Percentiles rank a stretch among this genome's conserved stretches.
Conservation (phyloP, 2,329 filamentous ascomycete genomes). For the Periglandula ipomoeae region DNA sequence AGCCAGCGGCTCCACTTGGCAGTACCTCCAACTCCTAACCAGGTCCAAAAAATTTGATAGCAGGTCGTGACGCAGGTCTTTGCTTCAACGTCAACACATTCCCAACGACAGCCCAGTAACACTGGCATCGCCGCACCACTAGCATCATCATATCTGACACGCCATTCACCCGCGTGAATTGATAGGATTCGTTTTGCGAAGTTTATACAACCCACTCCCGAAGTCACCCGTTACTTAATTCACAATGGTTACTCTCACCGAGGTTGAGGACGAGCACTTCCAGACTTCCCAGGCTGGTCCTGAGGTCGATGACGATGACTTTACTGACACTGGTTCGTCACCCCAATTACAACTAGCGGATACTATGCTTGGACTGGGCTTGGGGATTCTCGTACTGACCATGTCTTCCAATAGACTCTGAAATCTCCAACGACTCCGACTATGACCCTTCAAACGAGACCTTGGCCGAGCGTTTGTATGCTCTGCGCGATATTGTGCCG, state of each 20-base stretch:
- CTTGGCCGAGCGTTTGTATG: slow-evolving; percentile 60
- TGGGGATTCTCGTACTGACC: slow-evolving; percentile 2
- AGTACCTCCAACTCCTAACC: not conserved
- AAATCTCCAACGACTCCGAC: slow-evolving; percentile 74
- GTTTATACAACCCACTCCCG: not conserved
- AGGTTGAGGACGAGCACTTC: slow-evolving; percentile 96
- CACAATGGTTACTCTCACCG: slow-evolving; percentile 91
- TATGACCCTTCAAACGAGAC: slow-evolving; percentile 50
- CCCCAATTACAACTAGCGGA: not conserved
- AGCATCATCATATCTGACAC: not conserved
- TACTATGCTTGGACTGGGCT: not conserved
- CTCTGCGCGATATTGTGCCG: slow-evolving; percentile 68
- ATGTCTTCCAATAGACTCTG: slow-evolving; percentile 51
- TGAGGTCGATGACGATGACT: slow-evolving; percentile 84
- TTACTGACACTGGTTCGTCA: slow-evolving; percentile 77
- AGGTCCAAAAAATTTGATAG: slow-evolving; percentile 5
- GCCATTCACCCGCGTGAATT: too few relatives aligned
- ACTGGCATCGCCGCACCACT: not conserved
- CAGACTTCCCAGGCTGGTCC: slow-evolving; percentile 57
- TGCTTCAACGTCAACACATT: not conserved
- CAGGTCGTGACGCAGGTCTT: slow-evolving; percentile 2
- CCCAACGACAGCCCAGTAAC: not conserved
- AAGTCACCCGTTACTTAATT: not conserved
- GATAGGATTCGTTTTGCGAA: too few relatives aligned
- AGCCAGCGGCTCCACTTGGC: not conserved